Base-by-base conservation (phyloP, 1,284 basidiomycete species). In the Inonotus hispidus region DNA sequence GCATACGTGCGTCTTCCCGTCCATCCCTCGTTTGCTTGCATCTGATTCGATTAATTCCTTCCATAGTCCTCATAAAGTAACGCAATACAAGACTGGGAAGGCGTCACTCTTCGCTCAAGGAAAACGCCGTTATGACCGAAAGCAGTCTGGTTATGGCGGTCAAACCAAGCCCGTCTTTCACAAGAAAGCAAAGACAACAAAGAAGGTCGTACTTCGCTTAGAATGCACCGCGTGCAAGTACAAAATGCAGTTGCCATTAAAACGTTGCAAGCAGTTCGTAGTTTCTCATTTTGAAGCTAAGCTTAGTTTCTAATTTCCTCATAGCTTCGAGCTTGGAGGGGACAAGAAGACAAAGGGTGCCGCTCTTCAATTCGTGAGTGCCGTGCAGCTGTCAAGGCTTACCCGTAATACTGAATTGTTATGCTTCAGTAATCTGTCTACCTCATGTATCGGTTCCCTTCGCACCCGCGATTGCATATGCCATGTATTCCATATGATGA, bases 101-200 rank as follows among this genome's bases (percentile, higher is more conserved):
- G 94, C 93, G 75, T 97, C 94, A 65, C 79, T 95, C 68, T 90
- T 91, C 75, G 95, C 94, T 65, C 95, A 99, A 82, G 97, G 96
- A 81, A 99, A 99, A 90, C 93, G 96, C 74, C 95, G 97, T 85
- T 99, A 99, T 82, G 96, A 98, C 83, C 88, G 92, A 71, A 98
- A 97, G 85, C 95, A 97, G 79, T 91, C 90, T 73, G 96, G 96
- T 82, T 99, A 98, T 82, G 96, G 96, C 92, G 96, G 96, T 83
- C 95, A 98, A 84, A 99, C 96, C 68, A 99, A 99, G 85, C 96
- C 97, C 69, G 95, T 98, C 77, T 98, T 98, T 90, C 96, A 98
- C 92, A 98, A 95, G 84, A 96, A 95, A 88, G 92, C 92, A 64
- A 93, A 94, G 84, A 94, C 93, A 69, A 98, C 96, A 68, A 99